Base-by-base conservation (phyloP, 2,329 filamentous ascomycete species). In the Curvularia sp. region DNA sequence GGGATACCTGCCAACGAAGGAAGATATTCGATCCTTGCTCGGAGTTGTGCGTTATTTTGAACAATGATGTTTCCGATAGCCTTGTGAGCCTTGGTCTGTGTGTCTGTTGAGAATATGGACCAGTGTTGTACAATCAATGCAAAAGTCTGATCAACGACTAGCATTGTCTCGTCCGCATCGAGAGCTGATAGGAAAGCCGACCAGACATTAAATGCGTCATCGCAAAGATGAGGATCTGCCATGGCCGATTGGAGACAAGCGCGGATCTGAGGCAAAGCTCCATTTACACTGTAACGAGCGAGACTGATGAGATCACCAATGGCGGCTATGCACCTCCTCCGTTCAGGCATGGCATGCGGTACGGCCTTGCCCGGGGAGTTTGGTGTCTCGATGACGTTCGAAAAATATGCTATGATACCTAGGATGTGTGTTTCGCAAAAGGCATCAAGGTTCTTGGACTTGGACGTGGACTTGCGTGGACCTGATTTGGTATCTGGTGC, bases 211-310 rank as follows among this genome's bases (percentile, higher is more conserved):
- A 98, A 93, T 1, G 93, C 91, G 28, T 87, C 82, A 60, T 92
- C 84, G 60, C 92, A 87, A n/a, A 99, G 82, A 46, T 89, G 85
- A 43, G 88, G 83, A 49, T 90, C 86, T 15, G 89, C 84, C 59
- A 98, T 84, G 0, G 93, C 93, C 21, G 92, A 93, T 61, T 96
- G 87, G 12, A 99, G 81, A 72, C 92, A 97, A n/a, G 94, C 93
- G 65, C 92, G 92, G 55, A 98, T 94, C 88, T 97, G 94, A 21
- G 95, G 94, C 39, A 97, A 82, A 49, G 92, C 95, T 67, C 89
- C 87, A 60, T 87, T 89, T 30, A 93, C 87, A 70, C 91, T 88
- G 2, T 83, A 83, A 68, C 87, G 89, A 43, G 91, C 90, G 48
- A 96, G 81, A 53, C 82, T 86, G 49, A 97, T 89, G 85, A 99